Evolutionary conservation across 495 filamentous ascomycete species (phyloP), one percentile per base, ranked within the genome.

Genomic region (Trichoderma reesei): DNA sequence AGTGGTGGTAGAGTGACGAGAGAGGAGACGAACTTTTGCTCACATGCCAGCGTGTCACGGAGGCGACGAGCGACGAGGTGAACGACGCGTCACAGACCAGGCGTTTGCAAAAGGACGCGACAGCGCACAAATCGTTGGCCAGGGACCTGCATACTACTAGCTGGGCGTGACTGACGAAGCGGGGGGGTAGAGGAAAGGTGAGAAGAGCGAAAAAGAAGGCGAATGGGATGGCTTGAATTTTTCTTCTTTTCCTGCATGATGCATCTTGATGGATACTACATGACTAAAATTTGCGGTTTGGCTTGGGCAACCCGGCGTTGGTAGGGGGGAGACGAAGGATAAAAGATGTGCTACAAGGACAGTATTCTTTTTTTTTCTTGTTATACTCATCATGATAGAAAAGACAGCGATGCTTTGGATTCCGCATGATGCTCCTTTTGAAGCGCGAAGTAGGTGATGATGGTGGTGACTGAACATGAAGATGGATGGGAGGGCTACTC

Each of bases 361-460:
- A 26, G 26, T 11, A 56, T 16, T 56, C 26, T 56, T 46, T 1
- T 16, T 11, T 11, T 46, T 33, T 14, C 34, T 56, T 36, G 26
- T 26, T 26, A 26, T 56, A 33, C 10, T 34, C 9, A 18, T 56
- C 20, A 56, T 56, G 67, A 56, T 69, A 71, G 67, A 70, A 46
- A 65, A 69, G 64, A 66, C 61, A 65, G 61, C 62, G 64, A 64
- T 60, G 36, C 61, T 63, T 41, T 44, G 41, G 41, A 44, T 26
- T 26, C 11, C 14, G 41, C 7, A 7, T 41, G 39, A n/a, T 16
- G 5, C 1, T 44, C 14, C 41, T 44, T 44, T 26, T 26, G 26
- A 26, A 26, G 26, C 26, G 26, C 26, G 26, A 26, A 26, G 26
- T 26, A 1, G 26, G 26, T 26, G 26, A 26, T 1, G 26, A 26